A percentile compares a stretch with the other conserved stretches of the same genome.
Evolutionary conservation across 345 rosid genomes (phyloP).

Genomic region (Excoecaria agallocha): DNA sequence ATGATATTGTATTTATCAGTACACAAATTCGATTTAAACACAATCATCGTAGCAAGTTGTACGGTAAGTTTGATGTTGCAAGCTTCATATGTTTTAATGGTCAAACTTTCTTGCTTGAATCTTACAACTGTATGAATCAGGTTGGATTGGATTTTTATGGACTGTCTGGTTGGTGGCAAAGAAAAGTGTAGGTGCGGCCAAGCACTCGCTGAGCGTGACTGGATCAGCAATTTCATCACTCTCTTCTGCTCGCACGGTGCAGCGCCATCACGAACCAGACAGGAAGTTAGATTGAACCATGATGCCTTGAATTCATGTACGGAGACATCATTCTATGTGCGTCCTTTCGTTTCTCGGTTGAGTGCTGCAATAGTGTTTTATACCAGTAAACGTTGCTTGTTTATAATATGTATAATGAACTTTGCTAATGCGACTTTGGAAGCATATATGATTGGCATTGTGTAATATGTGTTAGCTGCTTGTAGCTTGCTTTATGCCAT

Average conservation of each 20-base stretch:
- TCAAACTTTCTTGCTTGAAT: neutral
- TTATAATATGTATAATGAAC: too few species aligned
- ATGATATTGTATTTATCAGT: neutral
- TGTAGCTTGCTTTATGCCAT: too few species aligned
- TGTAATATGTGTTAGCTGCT: too few species aligned
- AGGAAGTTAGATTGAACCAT: constrained; percentile 22
- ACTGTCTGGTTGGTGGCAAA: constrained; percentile 61
- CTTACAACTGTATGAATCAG: constrained; percentile 39
- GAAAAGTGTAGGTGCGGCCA: constrained; percentile 58
- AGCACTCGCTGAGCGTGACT: constrained; percentile 52
- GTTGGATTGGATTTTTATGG: constrained; percentile 87
- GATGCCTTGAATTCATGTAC: neutral
- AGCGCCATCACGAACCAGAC: constrained; percentile 19
- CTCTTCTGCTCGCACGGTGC: constrained; percentile 32
- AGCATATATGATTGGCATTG: too few species aligned
- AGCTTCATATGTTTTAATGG: neutral
- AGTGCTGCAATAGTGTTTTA: too few species aligned
- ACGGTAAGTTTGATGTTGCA: neutral
- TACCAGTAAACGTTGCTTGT: too few species aligned
- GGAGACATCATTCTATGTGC: neutral
- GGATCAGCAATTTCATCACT: constrained; percentile 62
- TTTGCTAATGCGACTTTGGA: too few species aligned
- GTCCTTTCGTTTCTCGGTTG: too few species aligned
- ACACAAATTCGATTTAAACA: neutral
- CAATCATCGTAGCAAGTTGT: neutral